phyloP scores from a whole-genome alignment of 2,329 filamentous ascomycete species.

The Ploettnerulaceae sp. region DNA sequence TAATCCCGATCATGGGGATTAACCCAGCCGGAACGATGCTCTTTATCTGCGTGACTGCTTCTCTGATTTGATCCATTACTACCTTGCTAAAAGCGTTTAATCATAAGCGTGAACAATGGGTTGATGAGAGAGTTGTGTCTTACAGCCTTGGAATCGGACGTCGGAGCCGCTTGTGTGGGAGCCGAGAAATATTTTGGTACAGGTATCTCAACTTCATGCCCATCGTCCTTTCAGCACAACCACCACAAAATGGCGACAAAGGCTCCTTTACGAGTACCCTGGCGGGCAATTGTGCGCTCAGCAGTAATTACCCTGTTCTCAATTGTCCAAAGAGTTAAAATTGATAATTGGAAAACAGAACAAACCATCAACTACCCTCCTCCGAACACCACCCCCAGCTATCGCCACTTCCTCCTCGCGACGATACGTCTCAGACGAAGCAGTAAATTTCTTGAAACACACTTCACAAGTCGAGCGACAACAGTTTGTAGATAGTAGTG shows the following conservation, averaged over 20 bases:
- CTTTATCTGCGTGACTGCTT: too few species aligned
- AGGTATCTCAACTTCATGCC: background rate
- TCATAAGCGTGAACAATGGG: too few species aligned
- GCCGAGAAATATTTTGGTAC: constrained; percentile 19
- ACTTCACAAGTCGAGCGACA: constrained; percentile 1
- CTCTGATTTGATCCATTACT: too few species aligned
- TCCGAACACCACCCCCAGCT: constrained; percentile 1
- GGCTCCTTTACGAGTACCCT: constrained; percentile 25
- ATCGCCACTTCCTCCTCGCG: background rate
- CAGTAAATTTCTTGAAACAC: background rate
- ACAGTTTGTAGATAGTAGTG: constrained; percentile 4
- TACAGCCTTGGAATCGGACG: background rate
- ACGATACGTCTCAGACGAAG: constrained; percentile 1
- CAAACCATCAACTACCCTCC: constrained; percentile 2
- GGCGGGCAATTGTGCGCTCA: constrained; percentile 21
- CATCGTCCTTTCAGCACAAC: background rate
- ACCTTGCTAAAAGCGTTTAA: too few species aligned
- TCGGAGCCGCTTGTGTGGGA: background rate
- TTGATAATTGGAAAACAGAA: constrained; percentile 4
- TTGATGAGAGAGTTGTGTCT: background rate
- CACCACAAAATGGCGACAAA: constrained; percentile 25
- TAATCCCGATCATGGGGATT: too few species aligned
- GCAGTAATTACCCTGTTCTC: constrained; percentile 12
- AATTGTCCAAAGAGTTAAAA: background rate
- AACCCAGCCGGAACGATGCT: too few species aligned